Evolutionary conservation across 2,329 filamentous ascomycete genomes (phyloP), one percentile per base, ranked within the genome.

Genomic region (Neophaeococcomyces aloes): DNA sequence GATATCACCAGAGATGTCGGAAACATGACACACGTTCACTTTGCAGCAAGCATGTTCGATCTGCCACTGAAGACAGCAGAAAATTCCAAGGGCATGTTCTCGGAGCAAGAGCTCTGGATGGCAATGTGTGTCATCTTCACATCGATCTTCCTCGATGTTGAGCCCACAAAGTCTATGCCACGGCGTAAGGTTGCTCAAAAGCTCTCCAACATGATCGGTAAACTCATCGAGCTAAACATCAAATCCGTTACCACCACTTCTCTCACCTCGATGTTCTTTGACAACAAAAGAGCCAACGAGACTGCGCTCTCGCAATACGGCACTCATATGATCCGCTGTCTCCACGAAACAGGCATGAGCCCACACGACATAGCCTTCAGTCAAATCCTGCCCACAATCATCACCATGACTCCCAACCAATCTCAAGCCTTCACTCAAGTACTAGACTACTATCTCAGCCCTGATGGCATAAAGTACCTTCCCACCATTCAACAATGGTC

Each of bases 391-490:
- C 73, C 73, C 25, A 76, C 74, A 1, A 72, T 72, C 1, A 72
- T 70, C 19, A 71, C 71, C 29, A 71, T 73, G 61, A 71, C 75
- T 3, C 64, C 69, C 2, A 76, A 75, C 45, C 74, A 78, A 53
- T 72, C 70, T 6, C 72, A 76, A 46, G 66, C 77, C 17, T 76
- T 78, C 52, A 69, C 64, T 0, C 74, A 78, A 49, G 72, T 67
- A 19, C 56, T 79, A 38, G 75, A 78, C 53, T 75, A 70, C 55
- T 77, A 75, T 57, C 63, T 78, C 35, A 65, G 65, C 3, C 59
- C 64, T n/a, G 65, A 67, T 15, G 49, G 53, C 45, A 48, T 42
- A 18, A 29, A 50, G 10, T 52, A 56, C 44, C 55, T 53, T 53
- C 42, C 51, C 7, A 50, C 54, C 18, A 56, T 56, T 19, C 54